These are phyloP conservation scores for Lumnitzera littorea DNA, from an alignment of 345 rosid species.

Conservation along the genomic window DNA sequence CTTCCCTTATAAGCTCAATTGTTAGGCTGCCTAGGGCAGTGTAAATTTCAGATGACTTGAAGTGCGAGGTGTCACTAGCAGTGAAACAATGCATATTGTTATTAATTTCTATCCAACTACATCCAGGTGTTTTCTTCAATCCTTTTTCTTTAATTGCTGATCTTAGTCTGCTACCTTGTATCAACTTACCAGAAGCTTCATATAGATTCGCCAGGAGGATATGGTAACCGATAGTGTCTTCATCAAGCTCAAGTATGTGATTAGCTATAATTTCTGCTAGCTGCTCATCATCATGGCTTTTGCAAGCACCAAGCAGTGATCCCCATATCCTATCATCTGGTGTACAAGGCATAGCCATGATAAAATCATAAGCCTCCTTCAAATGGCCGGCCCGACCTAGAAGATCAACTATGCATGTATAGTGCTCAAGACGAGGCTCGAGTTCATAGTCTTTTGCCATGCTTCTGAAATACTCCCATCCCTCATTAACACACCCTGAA, in stretches of 20 bases:
- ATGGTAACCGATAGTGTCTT: slow-evolving; percentile 26
- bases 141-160: slow-evolving; percentile 28
- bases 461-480: slow-evolving; percentile 29
- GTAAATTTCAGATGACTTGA: slow-evolving; percentile 22
- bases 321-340: slow-evolving; percentile 43
- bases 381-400: slow-evolving; percentile 38
- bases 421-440: slow-evolving; percentile 38
- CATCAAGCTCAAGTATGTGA: slow-evolving; percentile 27
- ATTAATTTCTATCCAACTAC: slow-evolving; percentile 47
- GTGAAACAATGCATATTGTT: slow-evolving; percentile 20
- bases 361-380: slow-evolving; percentile 31
- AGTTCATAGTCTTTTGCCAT: slow-evolving; percentile 30
- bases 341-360: slow-evolving; percentile 29
- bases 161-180: slow-evolving; percentile 17
- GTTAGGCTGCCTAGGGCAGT: slow-evolving; percentile 21
- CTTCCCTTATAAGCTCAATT: slow-evolving; percentile 16
- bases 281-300: slow-evolving; percentile 26
- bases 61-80: slow-evolving; percentile 26
- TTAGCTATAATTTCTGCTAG: slow-evolving; percentile 30
- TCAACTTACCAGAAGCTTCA: slow-evolving; percentile 26
- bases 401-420: slow-evolving; percentile 48
- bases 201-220: slow-evolving; percentile 34
- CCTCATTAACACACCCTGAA: slow-evolving; percentile 27
- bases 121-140: slow-evolving; percentile 36
- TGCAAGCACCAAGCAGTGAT: slow-evolving; percentile 45